Percentiles rank a stretch among this genome's conserved stretches.
phyloP scores from a whole-genome alignment of 2,329 filamentous ascomycete species.

The Cladosporium sp. region DNA sequence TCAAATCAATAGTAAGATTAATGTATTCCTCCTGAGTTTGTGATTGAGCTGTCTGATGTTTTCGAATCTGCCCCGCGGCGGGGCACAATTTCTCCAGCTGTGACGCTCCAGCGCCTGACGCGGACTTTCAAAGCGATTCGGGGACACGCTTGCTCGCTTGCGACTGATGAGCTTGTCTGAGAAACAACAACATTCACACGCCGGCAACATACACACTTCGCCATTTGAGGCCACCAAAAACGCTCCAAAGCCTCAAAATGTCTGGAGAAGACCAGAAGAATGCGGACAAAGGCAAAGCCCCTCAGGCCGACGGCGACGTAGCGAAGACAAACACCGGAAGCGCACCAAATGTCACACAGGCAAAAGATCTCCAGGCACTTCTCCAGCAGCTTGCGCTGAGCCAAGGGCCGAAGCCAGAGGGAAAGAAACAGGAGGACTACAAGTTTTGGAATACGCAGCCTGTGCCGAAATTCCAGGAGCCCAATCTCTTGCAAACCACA shows the following conservation, averaged over 20 bases:
- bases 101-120: too few species aligned
- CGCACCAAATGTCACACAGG: conserved; percentile 11
- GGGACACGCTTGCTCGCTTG: too few species aligned
- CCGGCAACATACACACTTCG: too few species aligned
- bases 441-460: conserved; percentile 99
- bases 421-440: conserved; percentile 48
- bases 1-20: too few species aligned
- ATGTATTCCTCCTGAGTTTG: too few species aligned
- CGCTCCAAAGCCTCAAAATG: background rate
- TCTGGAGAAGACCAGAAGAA: conserved; percentile 1
- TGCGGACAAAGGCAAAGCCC: conserved; percentile 1
- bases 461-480: conserved; percentile 69
- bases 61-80: too few species aligned
- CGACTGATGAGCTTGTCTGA: too few species aligned
- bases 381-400: conserved; percentile 25
- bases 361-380: conserved; percentile 25
- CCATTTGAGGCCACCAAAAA: too few species aligned
- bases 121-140: too few species aligned
- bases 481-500: conserved; percentile 29
- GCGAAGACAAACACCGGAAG: conserved; percentile 12
- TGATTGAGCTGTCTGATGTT: too few species aligned
- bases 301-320: background rate
- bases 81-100: too few species aligned
- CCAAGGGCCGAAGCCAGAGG: conserved; percentile 23
- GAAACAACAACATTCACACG: too few species aligned